Conservation (phyloP, 225 moss, liverwort and hornwort genomes). For the Lunularia cruciata region DNA sequence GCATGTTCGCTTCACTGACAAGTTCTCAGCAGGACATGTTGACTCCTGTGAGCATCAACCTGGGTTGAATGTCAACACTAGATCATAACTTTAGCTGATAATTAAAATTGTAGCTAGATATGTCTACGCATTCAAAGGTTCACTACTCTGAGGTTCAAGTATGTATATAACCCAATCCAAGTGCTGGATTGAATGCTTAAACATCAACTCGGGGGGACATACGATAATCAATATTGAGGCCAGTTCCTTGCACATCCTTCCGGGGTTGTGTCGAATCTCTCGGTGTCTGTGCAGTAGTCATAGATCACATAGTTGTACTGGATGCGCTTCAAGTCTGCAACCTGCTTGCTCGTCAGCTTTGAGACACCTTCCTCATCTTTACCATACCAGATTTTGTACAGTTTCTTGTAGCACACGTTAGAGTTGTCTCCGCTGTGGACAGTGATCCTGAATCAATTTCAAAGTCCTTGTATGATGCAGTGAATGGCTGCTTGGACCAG, state of each 20-base stretch:
- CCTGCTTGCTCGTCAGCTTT: neutral
- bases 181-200: no score
- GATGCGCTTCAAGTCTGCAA: conserved; percentile 14
- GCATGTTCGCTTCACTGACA: no score
- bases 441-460: conserved; percentile 48
- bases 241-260: conserved; percentile 47
- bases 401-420: conserved; percentile 13
- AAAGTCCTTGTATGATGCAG: conserved; percentile 52
- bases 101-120: no score
- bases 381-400: neutral
- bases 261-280: conserved; percentile 21
- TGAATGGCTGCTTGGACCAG: conserved; percentile 61
- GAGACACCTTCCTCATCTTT: neutral
- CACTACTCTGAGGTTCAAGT: no score
- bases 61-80: no score
- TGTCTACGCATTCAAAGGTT: no score
- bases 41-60: no score
- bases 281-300: conserved; percentile 57
- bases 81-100: no score
- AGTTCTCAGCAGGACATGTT: no score
- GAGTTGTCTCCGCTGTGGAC: neutral
- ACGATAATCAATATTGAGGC: no score
- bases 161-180: no score
- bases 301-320: conserved; percentile 31
- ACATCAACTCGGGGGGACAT: no score